Base-by-base conservation (phyloP, 805 yeast genomes). In the Starmerella vaccinii region DNA sequence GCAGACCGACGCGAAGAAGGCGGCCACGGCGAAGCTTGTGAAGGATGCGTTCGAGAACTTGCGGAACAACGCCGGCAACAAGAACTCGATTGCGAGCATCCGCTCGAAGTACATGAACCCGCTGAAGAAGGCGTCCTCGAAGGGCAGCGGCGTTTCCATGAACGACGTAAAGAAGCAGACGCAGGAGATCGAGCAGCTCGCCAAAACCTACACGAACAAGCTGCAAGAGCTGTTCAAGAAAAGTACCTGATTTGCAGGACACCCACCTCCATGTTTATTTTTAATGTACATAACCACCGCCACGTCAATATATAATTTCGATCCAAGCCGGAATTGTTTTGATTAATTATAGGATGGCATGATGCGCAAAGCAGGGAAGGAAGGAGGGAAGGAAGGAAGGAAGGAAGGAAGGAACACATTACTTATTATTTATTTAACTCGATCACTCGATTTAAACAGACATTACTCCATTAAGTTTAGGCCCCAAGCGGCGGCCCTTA, bases 11-110 rank as follows among this genome's bases (percentile, higher is more conserved):
- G 94, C 83, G 51, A 70, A 81, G 24, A 80, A 76, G 70, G 68
- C 61, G 71, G 54, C 76, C 50, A 66, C 70, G 46, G 74, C 72
- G 8, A 82, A 79, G 61, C 74, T 75, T 10, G 69, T 86, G 63
- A 88, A 87, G 63, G 74, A 71, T n/a, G 72, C 74, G 1, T 77
- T 71, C 56, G 95, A 87, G 56, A 74, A 73, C 47, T 80, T 73
- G 66, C 79, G 78, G 53, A 76, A 76, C 54, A 70, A 79, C 12
- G 63, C 70, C 4, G 62, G 70, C 37, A 49, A 47, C 43, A 74
- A 71, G 49, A 65, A 68, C 47, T 77, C 84, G 1, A 67, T 87
- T 40, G 69, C 81, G 2, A 70, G 74, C 16, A 66, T 79, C 24
- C 79, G 95, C 60, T 75, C 73, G 18, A 73, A 76, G 51, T 76